These are phyloP conservation scores for Torulaspora delbrueckii DNA, from an alignment of 805 yeast species.

Conservation along the genomic window DNA sequence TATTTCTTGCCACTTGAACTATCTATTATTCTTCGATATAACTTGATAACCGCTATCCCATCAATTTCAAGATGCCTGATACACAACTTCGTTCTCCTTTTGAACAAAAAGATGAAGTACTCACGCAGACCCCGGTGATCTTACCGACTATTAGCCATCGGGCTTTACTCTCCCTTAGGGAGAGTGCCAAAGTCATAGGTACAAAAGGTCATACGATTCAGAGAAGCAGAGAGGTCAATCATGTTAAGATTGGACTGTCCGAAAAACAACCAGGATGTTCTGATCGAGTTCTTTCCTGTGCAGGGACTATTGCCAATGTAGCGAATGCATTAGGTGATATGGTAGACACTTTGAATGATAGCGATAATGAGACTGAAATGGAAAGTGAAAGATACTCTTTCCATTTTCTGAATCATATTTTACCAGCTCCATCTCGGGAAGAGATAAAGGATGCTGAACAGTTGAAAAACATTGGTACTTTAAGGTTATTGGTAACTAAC, in stretches of 20 bases:
- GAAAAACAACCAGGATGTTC: constrained; percentile 73
- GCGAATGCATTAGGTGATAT: constrained; percentile 67
- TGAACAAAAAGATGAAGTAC: constrained; percentile 1
- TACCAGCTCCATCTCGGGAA: constrained; percentile 29
- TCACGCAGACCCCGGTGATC: constrained; percentile 1
- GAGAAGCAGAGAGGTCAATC: constrained; percentile 64
- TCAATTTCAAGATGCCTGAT: not conserved
- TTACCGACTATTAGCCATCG: constrained; percentile 26
- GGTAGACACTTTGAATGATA: constrained; percentile 42
- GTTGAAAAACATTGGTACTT: constrained; percentile 28
- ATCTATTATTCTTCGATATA: not conserved
- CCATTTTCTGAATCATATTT: constrained; percentile 35
- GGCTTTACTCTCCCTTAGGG: constrained; percentile 73
- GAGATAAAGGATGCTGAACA: constrained; percentile 29
- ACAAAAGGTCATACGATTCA: constrained; percentile 77
- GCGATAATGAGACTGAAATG: not conserved
- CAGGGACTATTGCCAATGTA: constrained; percentile 66
- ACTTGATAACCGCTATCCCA: not conserved
- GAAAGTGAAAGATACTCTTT: constrained; percentile 51
- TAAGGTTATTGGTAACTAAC: constrained; percentile 75
- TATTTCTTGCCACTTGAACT: not conserved
- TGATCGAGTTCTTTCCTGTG: constrained; percentile 75
- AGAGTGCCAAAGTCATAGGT: constrained; percentile 88
- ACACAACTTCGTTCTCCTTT: not conserved
- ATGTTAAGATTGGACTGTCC: constrained; percentile 82